phyloP scores from a whole-genome alignment of 2,329 filamentous ascomycete genomes.

The Zelopaecilomyces penicillatus region DNA sequence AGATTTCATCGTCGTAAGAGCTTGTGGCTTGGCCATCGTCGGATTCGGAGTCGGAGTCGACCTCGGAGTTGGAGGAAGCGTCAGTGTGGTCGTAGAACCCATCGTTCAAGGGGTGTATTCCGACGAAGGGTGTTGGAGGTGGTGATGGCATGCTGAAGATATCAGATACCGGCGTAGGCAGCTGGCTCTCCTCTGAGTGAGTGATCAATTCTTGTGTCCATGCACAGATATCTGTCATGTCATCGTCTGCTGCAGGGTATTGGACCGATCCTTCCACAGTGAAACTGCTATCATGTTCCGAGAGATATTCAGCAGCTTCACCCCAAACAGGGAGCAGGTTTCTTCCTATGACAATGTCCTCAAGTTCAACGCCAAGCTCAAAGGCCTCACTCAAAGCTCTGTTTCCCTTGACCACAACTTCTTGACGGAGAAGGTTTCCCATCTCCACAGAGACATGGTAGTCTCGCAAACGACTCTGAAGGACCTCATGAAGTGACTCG shows the following conservation, averaged over 20 bases:
- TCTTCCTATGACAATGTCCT: constrained; percentile 16
- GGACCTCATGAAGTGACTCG: constrained; percentile 15
- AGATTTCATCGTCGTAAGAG: constrained; percentile 8
- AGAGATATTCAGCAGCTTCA: background rate
- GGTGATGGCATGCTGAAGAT: background rate
- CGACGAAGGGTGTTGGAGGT: constrained; percentile 1
- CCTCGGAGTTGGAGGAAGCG: constrained; percentile 1
- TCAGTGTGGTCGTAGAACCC: background rate
- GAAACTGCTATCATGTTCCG: background rate
- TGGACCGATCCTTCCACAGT: too few species aligned
- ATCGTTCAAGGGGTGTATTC: background rate
- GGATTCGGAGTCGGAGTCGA: constrained; percentile 3
- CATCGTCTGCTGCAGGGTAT: background rate
- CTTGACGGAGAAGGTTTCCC: constrained; percentile 11
- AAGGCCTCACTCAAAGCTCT: constrained; percentile 17
- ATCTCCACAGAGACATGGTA: constrained; percentile 12
- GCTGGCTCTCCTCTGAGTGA: background rate
- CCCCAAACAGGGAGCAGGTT: constrained; percentile 23
- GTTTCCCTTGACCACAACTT: constrained; percentile 20
- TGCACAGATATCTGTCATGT: background rate
- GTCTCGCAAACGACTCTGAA: constrained; percentile 18
- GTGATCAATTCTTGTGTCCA: background rate
- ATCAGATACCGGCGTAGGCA: background rate
- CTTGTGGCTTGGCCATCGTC: background rate
- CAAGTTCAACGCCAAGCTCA: constrained; percentile 12